Evolutionary conservation across 495 filamentous ascomycete species (phyloP), one percentile per base, ranked within the genome.

Genomic region (Collariella sp.): DNA sequence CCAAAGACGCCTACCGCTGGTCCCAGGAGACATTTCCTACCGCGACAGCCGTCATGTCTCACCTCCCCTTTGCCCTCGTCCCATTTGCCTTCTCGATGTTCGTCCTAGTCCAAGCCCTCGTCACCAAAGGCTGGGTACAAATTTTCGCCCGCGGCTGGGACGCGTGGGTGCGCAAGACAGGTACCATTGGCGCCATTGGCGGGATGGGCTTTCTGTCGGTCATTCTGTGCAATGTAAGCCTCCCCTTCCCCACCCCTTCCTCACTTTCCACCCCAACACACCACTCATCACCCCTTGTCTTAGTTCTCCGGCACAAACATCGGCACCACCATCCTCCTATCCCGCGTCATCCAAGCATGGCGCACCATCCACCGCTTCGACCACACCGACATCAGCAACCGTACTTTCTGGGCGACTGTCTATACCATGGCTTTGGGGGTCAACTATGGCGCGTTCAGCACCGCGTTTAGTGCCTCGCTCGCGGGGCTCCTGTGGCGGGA

Each of bases 281-380:
- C 19, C 48, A 20, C 46, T 36, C 15, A 48, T 7, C 3, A n/a
- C 29, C 12, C 39, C 23, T 39, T 22, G 26, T 18, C 60, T n/a
- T n/a, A 85, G 82, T 86, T 85, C 55, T 80, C 82, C 11, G 83
- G 83, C 13, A 85, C 83, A 10, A 85, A 86, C 55, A 86, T 85
- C 46, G 83, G 83, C 16, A 84, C 83, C 1, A 82, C 83, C 5
- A 85, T 86, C 61, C 75, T 85, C 5, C 72, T 85, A 15, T 83
- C 76, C 11, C 79, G 83, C 15, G 73, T 86, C 9, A 78, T 86
- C 38, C 83, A 85, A 55, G 67, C 75, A 0, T 85, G 83, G 83
- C 63, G 75, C 44, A 52, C 68, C 15, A 82, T 86, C 36, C 79
- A 83, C 56, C 36, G 31, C 15, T 74, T 65, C 44, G 62, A 62